phyloP scores from a whole-genome alignment of 2,329 filamentous ascomycete genomes.

The Colletotrichum australisinense region DNA sequence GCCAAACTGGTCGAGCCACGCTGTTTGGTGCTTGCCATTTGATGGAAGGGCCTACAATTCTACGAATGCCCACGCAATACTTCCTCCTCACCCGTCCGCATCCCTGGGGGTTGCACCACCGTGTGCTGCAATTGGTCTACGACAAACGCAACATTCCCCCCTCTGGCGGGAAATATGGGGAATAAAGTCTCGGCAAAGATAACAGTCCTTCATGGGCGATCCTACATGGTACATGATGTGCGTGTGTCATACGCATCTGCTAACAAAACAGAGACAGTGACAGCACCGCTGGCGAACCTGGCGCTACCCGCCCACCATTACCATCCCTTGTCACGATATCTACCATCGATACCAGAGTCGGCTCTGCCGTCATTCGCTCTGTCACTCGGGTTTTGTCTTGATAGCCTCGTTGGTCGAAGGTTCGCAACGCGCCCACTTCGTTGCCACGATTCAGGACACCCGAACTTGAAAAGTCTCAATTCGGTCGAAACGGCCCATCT shows the following conservation, averaged over 20 bases:
- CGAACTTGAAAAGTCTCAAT: not conserved
- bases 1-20: not conserved
- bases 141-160: constrained; percentile 12
- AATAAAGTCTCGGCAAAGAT: constrained; percentile 35
- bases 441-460: not conserved
- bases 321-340: constrained; percentile 9
- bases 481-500: constrained; percentile 4
- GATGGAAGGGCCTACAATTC: not conserved
- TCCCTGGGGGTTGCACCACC: constrained; percentile 15
- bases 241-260: constrained; percentile 25
- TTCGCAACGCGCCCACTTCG: not conserved
- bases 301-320: not conserved
- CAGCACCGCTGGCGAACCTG: not conserved
- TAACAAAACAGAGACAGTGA: not conserved
- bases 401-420: not conserved
- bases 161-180: constrained; percentile 24
- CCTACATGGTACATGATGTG: not conserved
- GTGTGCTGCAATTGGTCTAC: constrained; percentile 24
- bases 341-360: not conserved
- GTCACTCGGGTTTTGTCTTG: constrained; percentile 8
- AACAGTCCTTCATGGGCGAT: constrained; percentile 13
- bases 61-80: not conserved
- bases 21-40: not conserved
- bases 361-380: constrained; percentile 12
- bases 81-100: constrained; percentile 7